Percentiles rank a stretch among this genome's conserved stretches.
phyloP scores from a whole-genome alignment of 495 filamentous ascomycete genomes.

The Aspergillus bridgeri region DNA sequence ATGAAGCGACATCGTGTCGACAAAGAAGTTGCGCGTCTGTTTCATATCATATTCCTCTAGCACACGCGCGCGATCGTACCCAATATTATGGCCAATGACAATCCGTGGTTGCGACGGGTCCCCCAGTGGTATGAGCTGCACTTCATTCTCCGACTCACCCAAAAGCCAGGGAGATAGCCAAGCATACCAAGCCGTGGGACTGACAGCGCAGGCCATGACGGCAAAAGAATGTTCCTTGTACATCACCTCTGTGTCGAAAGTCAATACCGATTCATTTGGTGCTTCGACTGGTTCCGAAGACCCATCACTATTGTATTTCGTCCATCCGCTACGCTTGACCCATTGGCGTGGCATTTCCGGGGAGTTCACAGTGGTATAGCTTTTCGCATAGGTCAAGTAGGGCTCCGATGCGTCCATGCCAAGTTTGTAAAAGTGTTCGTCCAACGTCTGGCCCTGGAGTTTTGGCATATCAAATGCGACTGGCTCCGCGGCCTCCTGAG shows the following conservation, averaged over 20 bases:
- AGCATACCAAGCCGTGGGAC: constrained; percentile 87
- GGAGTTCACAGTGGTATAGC: constrained; percentile 61
- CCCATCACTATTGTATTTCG: constrained; percentile 79
- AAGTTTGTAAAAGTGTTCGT: constrained; percentile 93
- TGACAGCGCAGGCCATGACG: constrained; percentile 92
- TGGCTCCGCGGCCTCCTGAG: constrained; percentile 66
- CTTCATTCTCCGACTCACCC: constrained; percentile 69
- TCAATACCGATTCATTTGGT: constrained; percentile 76
- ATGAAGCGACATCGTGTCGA: constrained; percentile 98
- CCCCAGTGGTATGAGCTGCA: constrained; percentile 84
- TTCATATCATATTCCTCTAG: constrained; percentile 82
- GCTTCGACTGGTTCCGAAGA: constrained; percentile 65
- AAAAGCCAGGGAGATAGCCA: constrained; percentile 97
- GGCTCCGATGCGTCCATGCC: constrained; percentile 86
- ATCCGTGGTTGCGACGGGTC: constrained; percentile 65
- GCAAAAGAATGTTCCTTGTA: constrained; percentile 88
- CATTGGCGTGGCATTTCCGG: constrained; percentile 78
- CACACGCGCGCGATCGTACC: constrained; percentile 88
- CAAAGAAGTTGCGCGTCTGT: constrained; percentile 79
- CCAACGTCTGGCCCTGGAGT: constrained; percentile 75
- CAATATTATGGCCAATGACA: constrained; percentile 92
- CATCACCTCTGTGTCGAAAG: constrained; percentile 96
- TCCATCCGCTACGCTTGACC: constrained; percentile 84
- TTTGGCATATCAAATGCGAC: constrained; percentile 81
- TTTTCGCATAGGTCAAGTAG: constrained; percentile 72